A percentile compares a stretch with the other conserved stretches of the same genome.
phyloP scores from a whole-genome alignment of 2,329 filamentous ascomycete species.

The Cryphonectria radicalis region DNA sequence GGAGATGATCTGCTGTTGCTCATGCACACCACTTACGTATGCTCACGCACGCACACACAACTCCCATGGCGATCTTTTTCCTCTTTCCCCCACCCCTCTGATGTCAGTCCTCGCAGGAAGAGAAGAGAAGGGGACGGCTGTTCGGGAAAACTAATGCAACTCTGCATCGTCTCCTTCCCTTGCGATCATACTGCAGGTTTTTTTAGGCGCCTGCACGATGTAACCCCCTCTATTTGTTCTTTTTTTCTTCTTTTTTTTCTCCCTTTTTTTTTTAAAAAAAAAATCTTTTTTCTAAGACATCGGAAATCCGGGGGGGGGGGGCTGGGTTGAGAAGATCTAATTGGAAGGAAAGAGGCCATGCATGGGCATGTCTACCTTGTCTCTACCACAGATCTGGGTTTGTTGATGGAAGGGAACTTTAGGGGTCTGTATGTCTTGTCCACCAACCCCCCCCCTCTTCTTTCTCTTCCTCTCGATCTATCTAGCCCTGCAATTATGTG shows the following conservation, averaged over 20 bases:
- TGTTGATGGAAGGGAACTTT: not conserved
- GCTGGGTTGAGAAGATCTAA: conserved; percentile 1
- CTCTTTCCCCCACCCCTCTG: not conserved
- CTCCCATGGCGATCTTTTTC: not conserved
- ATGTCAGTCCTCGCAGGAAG: not conserved
- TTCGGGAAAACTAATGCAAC: not conserved
- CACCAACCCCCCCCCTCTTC: too few species aligned
- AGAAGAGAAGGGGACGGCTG: not conserved
- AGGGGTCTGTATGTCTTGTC: not conserved
- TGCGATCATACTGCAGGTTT: not conserved
- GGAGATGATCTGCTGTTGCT: not conserved
- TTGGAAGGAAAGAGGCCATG: not conserved
- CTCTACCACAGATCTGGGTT: not conserved
- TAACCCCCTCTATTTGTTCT: not conserved
- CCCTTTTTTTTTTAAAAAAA: too few species aligned
- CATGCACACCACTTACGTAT: not conserved
- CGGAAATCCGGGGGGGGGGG: not conserved
- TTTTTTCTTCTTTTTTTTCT: too few species aligned
- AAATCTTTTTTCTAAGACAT: not conserved
- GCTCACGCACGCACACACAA: too few species aligned
- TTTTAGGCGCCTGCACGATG: conserved; percentile 1
- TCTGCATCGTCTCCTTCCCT: not conserved
- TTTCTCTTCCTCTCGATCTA: not conserved
- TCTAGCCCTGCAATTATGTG: not conserved
- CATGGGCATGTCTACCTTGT: not conserved